These are phyloP conservation scores for Endotrypanum monterogeii DNA, from an alignment of 208 protist genomes.

Conservation along the genomic window DNA sequence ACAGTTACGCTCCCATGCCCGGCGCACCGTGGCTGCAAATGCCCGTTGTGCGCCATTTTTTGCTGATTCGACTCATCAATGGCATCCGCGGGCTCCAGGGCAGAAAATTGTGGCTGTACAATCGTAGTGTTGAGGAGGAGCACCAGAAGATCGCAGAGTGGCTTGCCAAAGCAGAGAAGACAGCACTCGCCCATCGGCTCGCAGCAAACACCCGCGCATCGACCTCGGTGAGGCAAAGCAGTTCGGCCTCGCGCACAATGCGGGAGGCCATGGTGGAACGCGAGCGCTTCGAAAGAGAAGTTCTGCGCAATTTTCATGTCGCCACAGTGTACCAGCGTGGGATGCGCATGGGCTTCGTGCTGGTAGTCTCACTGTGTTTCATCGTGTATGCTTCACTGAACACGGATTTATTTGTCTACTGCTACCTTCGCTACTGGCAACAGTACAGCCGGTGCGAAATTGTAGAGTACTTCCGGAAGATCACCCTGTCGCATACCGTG, in stretches of 20 bases:
- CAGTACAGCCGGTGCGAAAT: slow-evolving; percentile 42
- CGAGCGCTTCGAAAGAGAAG: slow-evolving; percentile 77
- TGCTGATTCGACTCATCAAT: slow-evolving; percentile 75
- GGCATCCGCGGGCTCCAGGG: slow-evolving; percentile 47
- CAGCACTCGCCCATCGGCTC: background rate
- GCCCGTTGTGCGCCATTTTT: slow-evolving; percentile 78
- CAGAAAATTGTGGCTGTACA: slow-evolving; percentile 75
- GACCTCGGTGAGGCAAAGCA: background rate
- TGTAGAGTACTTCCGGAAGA: slow-evolving; percentile 59
- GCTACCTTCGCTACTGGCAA: slow-evolving; percentile 57
- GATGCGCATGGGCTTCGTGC: slow-evolving; percentile 47
- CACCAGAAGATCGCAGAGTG: slow-evolving; percentile 58
- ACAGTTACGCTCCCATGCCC: slow-evolving; percentile 58
- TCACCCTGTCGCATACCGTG: slow-evolving; percentile 63
- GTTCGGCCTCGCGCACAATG: slow-evolving; percentile 10
- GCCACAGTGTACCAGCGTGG: slow-evolving; percentile 83
- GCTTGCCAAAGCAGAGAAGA: slow-evolving; percentile 44
- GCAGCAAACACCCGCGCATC: background rate
- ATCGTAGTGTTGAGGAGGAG: slow-evolving; percentile 69
- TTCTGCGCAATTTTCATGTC: slow-evolving; percentile 76
- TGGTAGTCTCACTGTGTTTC: slow-evolving; percentile 40
- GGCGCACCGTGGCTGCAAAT: slow-evolving; percentile 69
- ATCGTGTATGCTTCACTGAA: slow-evolving; percentile 56
- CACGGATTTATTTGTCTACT: slow-evolving; percentile 62
- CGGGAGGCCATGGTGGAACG: slow-evolving; percentile 58